phyloP scores from a whole-genome alignment of 2,329 filamentous ascomycete genomes.

The Cylindrodendrum hubeiense region DNA sequence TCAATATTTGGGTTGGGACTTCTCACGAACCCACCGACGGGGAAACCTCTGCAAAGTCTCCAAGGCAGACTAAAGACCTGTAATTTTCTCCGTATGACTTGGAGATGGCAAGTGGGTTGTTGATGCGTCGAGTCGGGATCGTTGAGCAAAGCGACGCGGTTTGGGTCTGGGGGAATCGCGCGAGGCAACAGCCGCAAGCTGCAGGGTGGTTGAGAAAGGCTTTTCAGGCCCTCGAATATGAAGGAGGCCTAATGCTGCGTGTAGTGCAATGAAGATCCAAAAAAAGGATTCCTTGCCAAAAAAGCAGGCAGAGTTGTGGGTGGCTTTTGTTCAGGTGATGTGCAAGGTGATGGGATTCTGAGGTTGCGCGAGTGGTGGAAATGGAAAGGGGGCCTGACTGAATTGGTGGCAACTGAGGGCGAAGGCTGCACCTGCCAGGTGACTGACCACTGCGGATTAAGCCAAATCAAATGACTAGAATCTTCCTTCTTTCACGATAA shows the following conservation, averaged over 20 bases:
- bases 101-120: not conserved
- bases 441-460: not conserved
- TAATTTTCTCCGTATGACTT: too few species aligned
- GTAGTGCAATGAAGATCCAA: slow-evolving; percentile 44
- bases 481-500: not conserved
- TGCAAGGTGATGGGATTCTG: slow-evolving; percentile 27
- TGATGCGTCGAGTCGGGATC: not conserved
- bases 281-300: slow-evolving; percentile 35
- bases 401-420: not conserved
- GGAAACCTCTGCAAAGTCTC: not conserved
- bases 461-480: not conserved
- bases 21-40: not conserved
- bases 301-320: slow-evolving; percentile 14
- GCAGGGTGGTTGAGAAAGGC: slow-evolving; percentile 7
- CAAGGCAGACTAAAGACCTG: not conserved
- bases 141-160: not conserved
- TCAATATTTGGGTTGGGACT: not conserved
- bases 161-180: not conserved
- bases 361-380: not conserved
- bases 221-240: slow-evolving; percentile 31
- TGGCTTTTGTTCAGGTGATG: not conserved
- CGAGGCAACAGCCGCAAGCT: not conserved
- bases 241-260: slow-evolving; percentile 44
- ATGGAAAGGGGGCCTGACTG: not conserved
- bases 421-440: slow-evolving; percentile 1